Evolutionary conservation across 2,329 filamentous ascomycete genomes (phyloP), one percentile per base, ranked within the genome.

Genomic region (Penicillium digitatum): DNA sequence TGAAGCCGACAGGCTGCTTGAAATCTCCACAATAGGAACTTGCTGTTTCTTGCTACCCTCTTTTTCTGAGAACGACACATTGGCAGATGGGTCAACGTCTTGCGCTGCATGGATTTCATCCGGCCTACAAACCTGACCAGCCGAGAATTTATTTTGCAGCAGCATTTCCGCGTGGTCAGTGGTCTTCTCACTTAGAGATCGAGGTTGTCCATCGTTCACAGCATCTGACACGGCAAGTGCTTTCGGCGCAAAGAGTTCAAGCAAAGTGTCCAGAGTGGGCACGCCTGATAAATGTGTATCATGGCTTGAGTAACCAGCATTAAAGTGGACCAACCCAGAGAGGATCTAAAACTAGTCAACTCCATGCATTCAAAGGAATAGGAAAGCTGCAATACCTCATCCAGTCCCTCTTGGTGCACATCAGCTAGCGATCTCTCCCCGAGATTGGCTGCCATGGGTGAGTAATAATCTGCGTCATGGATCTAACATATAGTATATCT

Each of bases 341-440:
- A 74, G 54, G 24, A 74, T 43, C 72, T 55, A 45, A 27, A 26
- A 14, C 20, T 24, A 29, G 29, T 43, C 39, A 49, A 35, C 11
- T 34, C 14, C 12, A 20, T 6, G 27, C n/a, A 35, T 37, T 22
- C 8, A 45, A 22, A 18, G 16, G 6, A n/a, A 31, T 18, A 42
- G 16, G 29, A 50, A 31, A 46, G 29, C 11, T 8, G 11, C 40
- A 61, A 42, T 63, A 83, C 82, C 74, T 82, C 76, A 59, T 79
- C 74, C 52, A 83, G 67, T 48, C 71, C 68, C 61, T 78, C 74
- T 62, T 79, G 76, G 56, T 78, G 72, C 51, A 82, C 74, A 62
- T 81, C 78, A 44, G 66, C 72, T 54, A 86, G 71, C 67, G 85
- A 72, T 63, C 72, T 79, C 66, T 76, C 77, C 42, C 83, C 83